Percentiles rank a stretch among this genome's conserved stretches.
Evolutionary conservation across 768 basidiomycete species (phyloP).

Genomic region (Russula ochroleuca): DNA sequence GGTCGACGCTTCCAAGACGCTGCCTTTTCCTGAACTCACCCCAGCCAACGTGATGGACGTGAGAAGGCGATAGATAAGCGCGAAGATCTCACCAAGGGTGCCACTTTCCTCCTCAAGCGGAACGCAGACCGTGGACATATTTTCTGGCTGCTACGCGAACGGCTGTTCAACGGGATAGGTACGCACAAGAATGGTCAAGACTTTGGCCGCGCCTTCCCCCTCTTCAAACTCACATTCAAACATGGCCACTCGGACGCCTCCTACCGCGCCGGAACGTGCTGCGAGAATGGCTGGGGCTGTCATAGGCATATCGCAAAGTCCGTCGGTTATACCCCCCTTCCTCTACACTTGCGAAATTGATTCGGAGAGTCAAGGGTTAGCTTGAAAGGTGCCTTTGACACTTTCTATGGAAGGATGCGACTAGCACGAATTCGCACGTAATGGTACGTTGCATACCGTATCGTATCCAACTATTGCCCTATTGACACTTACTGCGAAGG

Average conservation of each 20-base stretch:
- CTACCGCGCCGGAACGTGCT: constrained; percentile 94
- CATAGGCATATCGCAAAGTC: constrained; percentile 80
- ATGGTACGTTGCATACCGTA: background rate
- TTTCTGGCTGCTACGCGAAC: constrained; percentile 98
- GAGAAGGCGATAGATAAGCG: constrained; percentile 72
- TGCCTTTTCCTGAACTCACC: constrained; percentile 68
- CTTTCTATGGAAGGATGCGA: background rate
- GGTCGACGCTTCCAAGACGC: constrained; percentile 78
- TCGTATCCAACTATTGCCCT: background rate
- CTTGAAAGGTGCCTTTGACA: background rate
- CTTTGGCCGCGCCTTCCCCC: constrained; percentile 65
- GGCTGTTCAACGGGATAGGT: no score
- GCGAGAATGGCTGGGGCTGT: constrained; percentile 99
- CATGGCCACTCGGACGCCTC: constrained; percentile 95
- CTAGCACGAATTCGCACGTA: background rate
- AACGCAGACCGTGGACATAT: no score
- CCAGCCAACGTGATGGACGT: constrained; percentile 71
- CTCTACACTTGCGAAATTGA: background rate
- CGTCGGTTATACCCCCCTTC: background rate
- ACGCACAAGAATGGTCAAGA: constrained; percentile 47
- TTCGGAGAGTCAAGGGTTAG: background rate
- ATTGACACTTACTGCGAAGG: background rate
- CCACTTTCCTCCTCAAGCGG: constrained; percentile 78
- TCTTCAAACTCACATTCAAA: constrained; percentile 94
- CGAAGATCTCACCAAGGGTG: constrained; percentile 83